phyloP scores from a whole-genome alignment of 768 basidiomycete species.

The Hortiboletus campestris region DNA sequence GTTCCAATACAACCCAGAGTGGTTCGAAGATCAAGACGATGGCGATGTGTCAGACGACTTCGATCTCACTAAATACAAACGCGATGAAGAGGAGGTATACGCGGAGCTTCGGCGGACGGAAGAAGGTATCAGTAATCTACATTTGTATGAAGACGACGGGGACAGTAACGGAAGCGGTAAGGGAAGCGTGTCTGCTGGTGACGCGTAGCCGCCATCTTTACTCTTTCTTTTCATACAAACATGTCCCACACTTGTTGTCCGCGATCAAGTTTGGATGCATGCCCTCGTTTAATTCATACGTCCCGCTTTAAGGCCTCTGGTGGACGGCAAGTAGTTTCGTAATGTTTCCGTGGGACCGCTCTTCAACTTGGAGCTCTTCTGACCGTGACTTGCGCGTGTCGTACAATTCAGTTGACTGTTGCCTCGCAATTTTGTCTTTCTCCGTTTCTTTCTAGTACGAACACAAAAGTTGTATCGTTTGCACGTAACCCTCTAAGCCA shows the following conservation, averaged over 20 bases:
- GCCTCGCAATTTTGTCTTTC: background rate
- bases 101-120: conserved; percentile 26
- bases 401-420: background rate
- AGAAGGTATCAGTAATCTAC: conserved; percentile 11
- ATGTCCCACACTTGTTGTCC: background rate
- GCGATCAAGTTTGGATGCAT: background rate
- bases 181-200: background rate
- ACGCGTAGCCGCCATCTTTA: background rate
- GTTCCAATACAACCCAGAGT: conserved; percentile 96
- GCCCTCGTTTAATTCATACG: background rate
- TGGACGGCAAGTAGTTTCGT: conserved; percentile 12
- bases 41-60: conserved; percentile 46
- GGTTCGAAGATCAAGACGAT: conserved; percentile 79
- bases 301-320: background rate
- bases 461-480: conserved; percentile 1
- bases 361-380: no score
- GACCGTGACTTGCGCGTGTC: background rate
- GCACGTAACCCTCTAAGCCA: conserved; percentile 10
- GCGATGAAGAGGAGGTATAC: conserved; percentile 31
- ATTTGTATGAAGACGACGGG: conserved; percentile 24
- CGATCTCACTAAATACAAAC: conserved; percentile 61
- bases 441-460: conserved; percentile 2
- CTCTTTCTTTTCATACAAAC: background rate
- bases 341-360: conserved; percentile 17
- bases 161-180: background rate